Evolutionary conservation across 2,329 filamentous ascomycete genomes (phyloP).

Genomic region (Cladosporium sp.): DNA sequence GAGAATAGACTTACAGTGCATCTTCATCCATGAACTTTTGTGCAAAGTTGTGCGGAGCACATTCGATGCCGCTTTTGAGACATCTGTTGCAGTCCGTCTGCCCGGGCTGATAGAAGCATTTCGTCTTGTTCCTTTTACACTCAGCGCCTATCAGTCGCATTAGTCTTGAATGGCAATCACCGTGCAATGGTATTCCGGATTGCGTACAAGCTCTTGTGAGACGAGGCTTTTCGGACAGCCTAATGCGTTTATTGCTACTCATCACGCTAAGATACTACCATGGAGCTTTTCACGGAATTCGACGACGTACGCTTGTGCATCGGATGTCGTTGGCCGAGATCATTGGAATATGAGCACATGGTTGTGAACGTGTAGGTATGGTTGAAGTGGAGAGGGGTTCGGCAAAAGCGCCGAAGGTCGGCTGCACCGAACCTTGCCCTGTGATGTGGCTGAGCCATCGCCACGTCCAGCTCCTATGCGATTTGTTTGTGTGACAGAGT

Average conservation of each 20-base stretch:
- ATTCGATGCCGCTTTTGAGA: background rate
- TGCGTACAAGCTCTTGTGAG: constrained; percentile 1
- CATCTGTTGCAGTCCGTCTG: background rate
- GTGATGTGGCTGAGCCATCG: too few relatives aligned
- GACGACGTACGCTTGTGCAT: background rate
- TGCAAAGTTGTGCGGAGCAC: background rate
- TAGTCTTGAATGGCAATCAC: background rate
- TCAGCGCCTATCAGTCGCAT: background rate
- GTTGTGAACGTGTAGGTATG: background rate
- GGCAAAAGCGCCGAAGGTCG: background rate
- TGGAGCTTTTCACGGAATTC: too few relatives aligned
- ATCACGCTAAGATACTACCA: background rate
- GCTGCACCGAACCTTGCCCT: too few relatives aligned
- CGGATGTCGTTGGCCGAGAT: background rate
- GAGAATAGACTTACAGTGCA: background rate
- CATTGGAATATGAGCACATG: background rate
- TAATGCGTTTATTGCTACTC: background rate
- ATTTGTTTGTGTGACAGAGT: background rate
- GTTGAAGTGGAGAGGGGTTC: background rate
- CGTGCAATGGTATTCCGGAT: background rate
- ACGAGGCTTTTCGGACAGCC: background rate
- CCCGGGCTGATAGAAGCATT: background rate
- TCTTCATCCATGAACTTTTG: constrained; percentile 5
- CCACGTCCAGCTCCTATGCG: background rate
- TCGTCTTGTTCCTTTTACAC: background rate